Evolutionary conservation across 306 rosid species (phyloP).

Genomic region (Vigna unguiculata): DNA sequence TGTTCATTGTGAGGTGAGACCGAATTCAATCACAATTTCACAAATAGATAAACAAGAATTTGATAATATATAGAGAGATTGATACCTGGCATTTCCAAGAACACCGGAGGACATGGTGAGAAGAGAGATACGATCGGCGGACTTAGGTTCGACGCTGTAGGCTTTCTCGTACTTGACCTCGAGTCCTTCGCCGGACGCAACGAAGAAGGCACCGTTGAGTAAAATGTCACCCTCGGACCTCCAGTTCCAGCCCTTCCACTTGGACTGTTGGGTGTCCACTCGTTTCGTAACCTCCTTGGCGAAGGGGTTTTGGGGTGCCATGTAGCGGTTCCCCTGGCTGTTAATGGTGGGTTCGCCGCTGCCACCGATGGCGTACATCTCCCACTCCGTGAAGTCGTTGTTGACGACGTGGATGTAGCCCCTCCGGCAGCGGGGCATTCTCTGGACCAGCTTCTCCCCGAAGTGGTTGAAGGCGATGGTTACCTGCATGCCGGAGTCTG

Average conservation of each 20-base stretch:
- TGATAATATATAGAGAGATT: background rate
- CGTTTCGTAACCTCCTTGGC: constrained; percentile 95
- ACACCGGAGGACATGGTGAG: constrained; percentile 83
- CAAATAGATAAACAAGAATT: too few species aligned
- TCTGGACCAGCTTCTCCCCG: constrained; percentile 76
- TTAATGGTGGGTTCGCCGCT: constrained; percentile 91
- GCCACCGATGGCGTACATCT: constrained; percentile 98
- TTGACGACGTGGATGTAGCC: constrained; percentile 96
- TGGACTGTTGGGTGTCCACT: constrained; percentile 63
- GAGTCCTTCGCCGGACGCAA: constrained; percentile 72
- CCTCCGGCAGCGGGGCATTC: constrained; percentile 88
- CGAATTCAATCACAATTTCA: too few species aligned
- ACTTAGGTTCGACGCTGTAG: constrained; percentile 86
- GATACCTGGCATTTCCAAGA: constrained; percentile 81
- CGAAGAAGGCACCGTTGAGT: constrained; percentile 86
- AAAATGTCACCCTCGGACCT: constrained; percentile 87
- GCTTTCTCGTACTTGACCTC: constrained; percentile 95
- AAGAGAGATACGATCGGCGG: constrained; percentile 70
- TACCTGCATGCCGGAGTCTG: constrained; percentile 93
- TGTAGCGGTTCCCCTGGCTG: constrained; percentile 91
- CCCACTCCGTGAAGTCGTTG: constrained; percentile 91
- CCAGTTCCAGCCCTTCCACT: constrained; percentile 96
- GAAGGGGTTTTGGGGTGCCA: constrained; percentile 67
- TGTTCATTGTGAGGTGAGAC: background rate
- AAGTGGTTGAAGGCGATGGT: constrained; percentile 98